Percentiles rank a stretch among this genome's conserved stretches.
Conservation (phyloP, 106 monocot species). For the Platanthera zijinensis region DNA sequence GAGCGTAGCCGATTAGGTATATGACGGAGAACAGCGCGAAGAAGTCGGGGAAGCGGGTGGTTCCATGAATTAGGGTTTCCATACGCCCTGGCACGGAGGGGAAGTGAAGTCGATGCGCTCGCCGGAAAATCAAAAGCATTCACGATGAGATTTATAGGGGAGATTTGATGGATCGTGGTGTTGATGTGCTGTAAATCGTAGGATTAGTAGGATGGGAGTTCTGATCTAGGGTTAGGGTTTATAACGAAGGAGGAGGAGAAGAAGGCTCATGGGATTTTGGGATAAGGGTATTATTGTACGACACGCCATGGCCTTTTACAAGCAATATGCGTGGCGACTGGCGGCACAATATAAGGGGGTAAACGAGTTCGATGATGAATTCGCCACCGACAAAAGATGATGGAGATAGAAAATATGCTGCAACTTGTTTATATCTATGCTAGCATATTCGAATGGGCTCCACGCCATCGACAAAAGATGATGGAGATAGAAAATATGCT, state of each 20-base stretch:
- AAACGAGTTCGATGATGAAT: too few species aligned
- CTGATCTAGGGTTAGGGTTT: background rate
- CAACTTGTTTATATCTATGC: too few species aligned
- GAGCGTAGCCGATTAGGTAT: conserved; percentile 47
- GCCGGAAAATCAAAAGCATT: background rate
- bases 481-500: too few species aligned
- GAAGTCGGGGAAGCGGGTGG: conserved; percentile 38
- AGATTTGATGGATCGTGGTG: background rate
- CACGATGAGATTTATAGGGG: background rate
- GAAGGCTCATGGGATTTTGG: background rate
- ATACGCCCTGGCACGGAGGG: background rate
- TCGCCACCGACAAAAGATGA: too few species aligned
- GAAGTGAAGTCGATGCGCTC: background rate
- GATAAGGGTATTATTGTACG: background rate
- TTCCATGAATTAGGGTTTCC: conserved; percentile 18
- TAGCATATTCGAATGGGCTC: too few species aligned
- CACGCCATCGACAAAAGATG: too few species aligned
- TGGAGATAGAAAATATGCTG: too few species aligned
- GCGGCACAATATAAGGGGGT: too few species aligned
- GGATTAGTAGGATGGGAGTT: background rate
- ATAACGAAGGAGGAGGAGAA: background rate
- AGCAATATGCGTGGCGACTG: background rate
- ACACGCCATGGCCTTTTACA: background rate
- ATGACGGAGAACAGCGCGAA: conserved; percentile 41
- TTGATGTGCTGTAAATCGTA: background rate